phyloP scores from a whole-genome alignment of 768 basidiomycete genomes.

The Leccinum imitatum region DNA sequence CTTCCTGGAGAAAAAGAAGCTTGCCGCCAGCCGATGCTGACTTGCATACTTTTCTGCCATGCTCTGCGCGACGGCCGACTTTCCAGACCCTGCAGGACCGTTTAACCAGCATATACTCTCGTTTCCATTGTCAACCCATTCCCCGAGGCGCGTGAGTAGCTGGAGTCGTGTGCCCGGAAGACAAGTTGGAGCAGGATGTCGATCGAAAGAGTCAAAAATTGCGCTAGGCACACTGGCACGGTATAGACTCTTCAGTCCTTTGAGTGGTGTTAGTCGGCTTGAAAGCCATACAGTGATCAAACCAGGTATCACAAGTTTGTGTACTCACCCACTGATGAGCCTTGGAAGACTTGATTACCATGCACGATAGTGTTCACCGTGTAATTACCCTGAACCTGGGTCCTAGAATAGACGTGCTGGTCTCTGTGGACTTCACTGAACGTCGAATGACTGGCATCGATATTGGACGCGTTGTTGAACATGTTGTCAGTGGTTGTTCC shows the following conservation, averaged over 20 bases:
- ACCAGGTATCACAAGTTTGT: background rate
- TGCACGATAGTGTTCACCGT: conserved; percentile 18
- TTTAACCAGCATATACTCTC: conserved; percentile 24
- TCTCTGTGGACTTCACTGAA: conserved; percentile 23
- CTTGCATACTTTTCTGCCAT: conserved; percentile 24
- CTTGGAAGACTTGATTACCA: conserved; percentile 20
- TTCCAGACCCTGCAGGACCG: conserved; percentile 24
- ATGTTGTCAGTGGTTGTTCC: conserved; percentile 1
- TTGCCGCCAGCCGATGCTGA: conserved; percentile 29
- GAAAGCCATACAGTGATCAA: background rate
- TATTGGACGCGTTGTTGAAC: conserved; percentile 21
- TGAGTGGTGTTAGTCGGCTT: background rate
- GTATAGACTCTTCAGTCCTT: conserved; percentile 18
- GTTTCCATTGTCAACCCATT: conserved; percentile 14
- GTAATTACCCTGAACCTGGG: conserved; percentile 13
- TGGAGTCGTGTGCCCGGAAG: conserved; percentile 22
- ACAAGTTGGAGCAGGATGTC: conserved; percentile 20
- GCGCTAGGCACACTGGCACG: conserved; percentile 15
- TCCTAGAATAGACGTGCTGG: conserved; percentile 12
- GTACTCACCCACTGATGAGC: conserved; percentile 9
- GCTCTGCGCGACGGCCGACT: conserved; percentile 30
- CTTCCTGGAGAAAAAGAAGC: conserved; percentile 35
- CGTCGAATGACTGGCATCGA: conserved; percentile 22
- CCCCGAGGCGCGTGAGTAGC: conserved; percentile 12
- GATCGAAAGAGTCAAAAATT: conserved; percentile 17